Evolutionary conservation across 2,329 filamentous ascomycete species (phyloP), one percentile per base, ranked within the genome.

Genomic region (Sclerotinia sclerotiorum): DNA sequence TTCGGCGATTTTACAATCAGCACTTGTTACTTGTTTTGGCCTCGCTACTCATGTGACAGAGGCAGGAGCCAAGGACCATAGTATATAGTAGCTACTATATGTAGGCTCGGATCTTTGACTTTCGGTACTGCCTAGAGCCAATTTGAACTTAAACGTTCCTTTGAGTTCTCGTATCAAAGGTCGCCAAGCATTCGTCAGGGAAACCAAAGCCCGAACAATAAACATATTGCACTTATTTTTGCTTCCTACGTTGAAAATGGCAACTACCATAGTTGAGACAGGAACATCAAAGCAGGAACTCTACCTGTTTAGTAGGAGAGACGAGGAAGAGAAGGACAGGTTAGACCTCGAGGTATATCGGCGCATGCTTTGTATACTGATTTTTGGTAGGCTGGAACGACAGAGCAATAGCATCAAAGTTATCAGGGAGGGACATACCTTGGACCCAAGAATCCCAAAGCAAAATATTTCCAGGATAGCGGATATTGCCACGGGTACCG

Each of bases 251-350:
- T 35, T 35, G 21, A n/a, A 13, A 35, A 56, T 56, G 54, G 54
- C 19, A 35, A 56, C 11, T 5, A n/a, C 27, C 21, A 10, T 13
- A 10, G 42, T 61, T 17, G 27, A 61, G 11, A 2, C 7, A 4
- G 57, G 5, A 7, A n/a, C 10, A 32, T 10, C 27, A 3, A 21
- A 32, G 13, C 57, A 32, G 27, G 57, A 61, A 61, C 27, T 32
- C 6, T 61, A 61, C 42, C n/a, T 61, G 7, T 10, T 61, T 27
- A 61, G 19, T 61, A 61, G 27, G 29, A 61, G 57, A 61, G 57
- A 61, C 6, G 42, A 61, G 42, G 27, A 32, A 32, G 42, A 61
- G 19, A 61, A 29, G 21, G 42, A 61, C 24, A 61, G 57, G 57
- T 61, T 13, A 27, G 5, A 32, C 19, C 42, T n/a, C 57, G 15